These are phyloP conservation scores for Rhodamnia rubescens DNA, from an alignment of 345 rosid genomes.

Conservation along the genomic window DNA sequence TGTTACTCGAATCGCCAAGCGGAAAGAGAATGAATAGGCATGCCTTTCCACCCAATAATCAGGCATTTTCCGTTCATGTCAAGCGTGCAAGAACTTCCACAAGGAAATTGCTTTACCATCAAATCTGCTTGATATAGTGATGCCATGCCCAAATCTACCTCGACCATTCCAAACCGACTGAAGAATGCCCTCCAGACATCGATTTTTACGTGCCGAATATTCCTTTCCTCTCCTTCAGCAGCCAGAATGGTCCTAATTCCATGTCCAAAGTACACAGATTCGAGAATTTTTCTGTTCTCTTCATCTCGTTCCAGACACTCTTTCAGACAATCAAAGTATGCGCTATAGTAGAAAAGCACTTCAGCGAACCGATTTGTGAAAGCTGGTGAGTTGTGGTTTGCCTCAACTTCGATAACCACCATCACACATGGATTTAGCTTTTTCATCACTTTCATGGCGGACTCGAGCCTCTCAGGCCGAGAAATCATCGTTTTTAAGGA, in stretches of 20 bases:
- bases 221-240: slow-evolving; percentile 17
- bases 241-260: slow-evolving; percentile 17
- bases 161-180: slow-evolving; percentile 12
- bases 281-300: neutral
- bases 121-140: slow-evolving; percentile 14
- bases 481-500: neutral
- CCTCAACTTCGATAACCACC: slow-evolving; percentile 8
- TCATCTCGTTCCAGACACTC: slow-evolving; percentile 8
- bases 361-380: slow-evolving; percentile 12
- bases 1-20: neutral
- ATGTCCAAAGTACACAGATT: neutral
- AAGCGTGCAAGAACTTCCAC: slow-evolving; percentile 17
- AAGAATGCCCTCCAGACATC: slow-evolving; percentile 20
- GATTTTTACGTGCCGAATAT: slow-evolving; percentile 6
- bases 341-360: slow-evolving; percentile 8
- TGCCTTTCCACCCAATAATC: slow-evolving; percentile 22
- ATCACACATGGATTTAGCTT: slow-evolving; percentile 13
- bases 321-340: slow-evolving; percentile 19
- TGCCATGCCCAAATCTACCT: slow-evolving; percentile 13
- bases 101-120: slow-evolving; percentile 2
- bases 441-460: slow-evolving; percentile 8
- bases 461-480: slow-evolving; percentile 4
- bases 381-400: slow-evolving; percentile 11
- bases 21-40: slow-evolving; percentile 14
- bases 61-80: slow-evolving; percentile 12